Conservation (phyloP, 306 rosid species). For the Quercus robur region DNA sequence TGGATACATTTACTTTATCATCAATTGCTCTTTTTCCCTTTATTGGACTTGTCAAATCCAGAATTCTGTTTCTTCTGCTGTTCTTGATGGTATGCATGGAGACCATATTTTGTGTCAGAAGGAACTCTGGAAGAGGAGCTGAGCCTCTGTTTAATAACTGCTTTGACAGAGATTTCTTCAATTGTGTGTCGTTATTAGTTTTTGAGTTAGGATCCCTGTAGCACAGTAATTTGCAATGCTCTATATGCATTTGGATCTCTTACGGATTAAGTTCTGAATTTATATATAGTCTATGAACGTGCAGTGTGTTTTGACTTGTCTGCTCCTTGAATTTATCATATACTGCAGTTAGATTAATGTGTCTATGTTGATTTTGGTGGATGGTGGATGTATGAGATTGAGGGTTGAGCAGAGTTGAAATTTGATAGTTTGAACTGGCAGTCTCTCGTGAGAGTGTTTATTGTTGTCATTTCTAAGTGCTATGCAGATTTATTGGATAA, state of each 20-base stretch:
- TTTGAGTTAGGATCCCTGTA: conserved; percentile 7
- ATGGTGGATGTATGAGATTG: conserved; percentile 21
- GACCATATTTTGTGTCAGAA: not conserved
- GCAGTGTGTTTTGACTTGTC: conserved; percentile 21
- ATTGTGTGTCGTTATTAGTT: conserved; percentile 16
- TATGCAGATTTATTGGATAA: conserved; percentile 21
- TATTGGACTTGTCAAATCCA: not conserved
- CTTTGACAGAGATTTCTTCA: not conserved
- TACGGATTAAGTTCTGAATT: conserved; percentile 21
- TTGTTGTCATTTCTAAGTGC: conserved; percentile 14
- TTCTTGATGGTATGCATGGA: conserved; percentile 16
- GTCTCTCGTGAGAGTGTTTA: conserved; percentile 20
- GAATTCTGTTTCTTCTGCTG: conserved; percentile 3
- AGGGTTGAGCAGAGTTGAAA: conserved; percentile 23
- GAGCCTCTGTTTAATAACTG: not conserved
- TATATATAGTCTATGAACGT: conserved; percentile 21
- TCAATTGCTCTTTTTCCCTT: not conserved
- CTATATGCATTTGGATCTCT: conserved; percentile 9
- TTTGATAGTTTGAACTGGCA: conserved; percentile 20
- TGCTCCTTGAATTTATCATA: conserved; percentile 9
- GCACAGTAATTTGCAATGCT: conserved; percentile 7
- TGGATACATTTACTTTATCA: not conserved
- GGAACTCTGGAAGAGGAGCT: conserved; percentile 1
- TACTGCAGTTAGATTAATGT: conserved; percentile 23
- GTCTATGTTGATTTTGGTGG: conserved; percentile 25